These are phyloP conservation scores for Eucalyptus erythrocorys DNA, from an alignment of 345 rosid genomes.

Conservation along the genomic window DNA sequence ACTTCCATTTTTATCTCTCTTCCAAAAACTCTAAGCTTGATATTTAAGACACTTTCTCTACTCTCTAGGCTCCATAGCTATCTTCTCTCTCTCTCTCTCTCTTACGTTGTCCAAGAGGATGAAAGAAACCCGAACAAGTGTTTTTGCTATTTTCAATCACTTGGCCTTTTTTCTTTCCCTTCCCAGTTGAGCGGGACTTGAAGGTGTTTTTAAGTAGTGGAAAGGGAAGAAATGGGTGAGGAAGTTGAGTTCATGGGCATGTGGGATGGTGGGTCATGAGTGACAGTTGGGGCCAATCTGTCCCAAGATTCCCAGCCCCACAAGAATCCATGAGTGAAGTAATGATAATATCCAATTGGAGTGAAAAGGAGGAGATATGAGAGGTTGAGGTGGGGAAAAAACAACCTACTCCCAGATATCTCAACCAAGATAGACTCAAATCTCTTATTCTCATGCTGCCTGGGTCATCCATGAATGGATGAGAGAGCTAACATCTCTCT, in stretches of 20 bases:
- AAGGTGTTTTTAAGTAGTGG: slow-evolving; percentile 17
- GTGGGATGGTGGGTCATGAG: slow-evolving; percentile 22
- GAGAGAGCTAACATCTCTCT: neutral
- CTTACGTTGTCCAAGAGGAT: neutral
- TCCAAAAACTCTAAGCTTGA: neutral
- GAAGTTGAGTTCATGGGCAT: neutral
- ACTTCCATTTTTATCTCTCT: slow-evolving; percentile 13
- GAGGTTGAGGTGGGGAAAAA: neutral
- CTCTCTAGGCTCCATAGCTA: neutral
- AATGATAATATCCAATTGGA: slow-evolving; percentile 31
- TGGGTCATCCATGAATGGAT: slow-evolving; percentile 13
- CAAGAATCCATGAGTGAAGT: slow-evolving; percentile 20
- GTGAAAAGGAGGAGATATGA: neutral
- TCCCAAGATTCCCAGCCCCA: slow-evolving; percentile 7
- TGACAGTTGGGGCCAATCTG: slow-evolving; percentile 44
- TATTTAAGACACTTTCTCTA: neutral
- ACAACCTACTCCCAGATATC: slow-evolving; percentile 15
- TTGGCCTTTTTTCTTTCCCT: neutral
- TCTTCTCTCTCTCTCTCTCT: neutral
- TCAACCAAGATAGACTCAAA: slow-evolving; percentile 14
- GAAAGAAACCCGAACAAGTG: neutral
- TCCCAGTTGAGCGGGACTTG: neutral
- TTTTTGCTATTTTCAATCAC: neutral
- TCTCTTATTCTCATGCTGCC: neutral
- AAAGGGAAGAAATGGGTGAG: neutral